Conservation (phyloP, 2,329 filamentous ascomycete species). For the Fusarium sp. region DNA sequence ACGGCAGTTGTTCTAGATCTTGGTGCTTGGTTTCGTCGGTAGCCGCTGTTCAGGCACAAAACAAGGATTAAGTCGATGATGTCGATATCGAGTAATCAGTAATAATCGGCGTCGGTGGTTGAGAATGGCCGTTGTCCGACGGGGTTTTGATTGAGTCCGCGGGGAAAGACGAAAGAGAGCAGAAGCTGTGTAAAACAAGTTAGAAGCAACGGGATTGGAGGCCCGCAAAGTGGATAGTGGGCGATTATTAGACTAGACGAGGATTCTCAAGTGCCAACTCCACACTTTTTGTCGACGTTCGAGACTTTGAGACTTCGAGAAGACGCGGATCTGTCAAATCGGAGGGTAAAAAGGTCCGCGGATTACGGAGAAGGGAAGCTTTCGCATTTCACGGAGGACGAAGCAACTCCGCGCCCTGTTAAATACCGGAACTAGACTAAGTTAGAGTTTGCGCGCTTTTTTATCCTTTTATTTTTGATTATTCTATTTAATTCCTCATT, state of each 20-base stretch:
- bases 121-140: constrained; percentile 30
- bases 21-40: constrained; percentile 1
- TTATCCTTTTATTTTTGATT: background rate
- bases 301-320: constrained; percentile 19
- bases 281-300: constrained; percentile 26
- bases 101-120: constrained; percentile 28
- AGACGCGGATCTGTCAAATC: background rate
- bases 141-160: constrained; percentile 26
- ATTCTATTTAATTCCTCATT: background rate
- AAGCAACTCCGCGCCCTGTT: constrained; percentile 1
- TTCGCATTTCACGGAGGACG: constrained; percentile 1
- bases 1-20: constrained; percentile 27
- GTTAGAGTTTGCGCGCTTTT: background rate
- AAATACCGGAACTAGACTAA: background rate
- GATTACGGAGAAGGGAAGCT: background rate
- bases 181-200: constrained; percentile 7
- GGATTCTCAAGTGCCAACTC: constrained; percentile 17
- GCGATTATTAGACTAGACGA: background rate
- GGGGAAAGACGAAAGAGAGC: background rate
- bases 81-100: background rate
- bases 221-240: constrained; percentile 9
- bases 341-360: constrained; percentile 20
- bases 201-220: constrained; percentile 11
- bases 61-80: constrained; percentile 35
- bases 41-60: constrained; percentile 23